Percentiles rank a stretch among this genome's conserved stretches.
These are phyloP conservation scores for Rehmannia glutinosa DNA, from an alignment of 257 asterid genomes.

Conservation along the genomic window DNA sequence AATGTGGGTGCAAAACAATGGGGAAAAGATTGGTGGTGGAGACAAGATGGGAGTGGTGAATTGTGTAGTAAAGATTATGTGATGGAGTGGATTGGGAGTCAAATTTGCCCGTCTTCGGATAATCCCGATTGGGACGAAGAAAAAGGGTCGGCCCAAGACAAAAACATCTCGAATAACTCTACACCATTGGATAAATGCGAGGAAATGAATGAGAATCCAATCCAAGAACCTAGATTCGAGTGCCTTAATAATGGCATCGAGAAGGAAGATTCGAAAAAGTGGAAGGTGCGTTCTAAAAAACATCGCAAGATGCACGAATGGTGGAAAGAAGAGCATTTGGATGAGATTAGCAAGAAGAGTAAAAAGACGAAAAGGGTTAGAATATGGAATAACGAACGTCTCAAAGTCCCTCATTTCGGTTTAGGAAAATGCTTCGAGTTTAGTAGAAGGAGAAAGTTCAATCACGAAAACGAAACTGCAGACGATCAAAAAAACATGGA, in stretches of 20 bases:
- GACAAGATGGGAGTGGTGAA: slow-evolving; percentile 90
- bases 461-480: slow-evolving; percentile 16
- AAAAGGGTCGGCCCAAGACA: slow-evolving; percentile 37
- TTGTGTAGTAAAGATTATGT: slow-evolving; percentile 88
- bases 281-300: slow-evolving; percentile 35
- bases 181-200: slow-evolving; percentile 24
- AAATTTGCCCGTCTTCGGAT: slow-evolving; percentile 45
- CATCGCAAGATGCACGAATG: slow-evolving; percentile 90
- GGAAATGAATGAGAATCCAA: slow-evolving; percentile 33
- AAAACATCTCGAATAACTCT: slow-evolving; percentile 20
- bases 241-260: slow-evolving; percentile 20
- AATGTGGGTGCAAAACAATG: slow-evolving; percentile 46
- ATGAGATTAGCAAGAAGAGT: slow-evolving; percentile 44
- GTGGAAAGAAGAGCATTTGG: slow-evolving; percentile 93
- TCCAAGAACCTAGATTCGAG: slow-evolving; percentile 29
- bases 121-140: slow-evolving; percentile 73
- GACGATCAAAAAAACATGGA: slow-evolving; percentile 41
- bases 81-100: slow-evolving; percentile 96
- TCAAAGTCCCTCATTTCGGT: slow-evolving; percentile 58
- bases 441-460: slow-evolving; percentile 24
- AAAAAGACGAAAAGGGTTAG: slow-evolving; percentile 22
- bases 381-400: slow-evolving; percentile 25
- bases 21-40: slow-evolving; percentile 99
- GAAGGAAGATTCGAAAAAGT: slow-evolving; percentile 37
- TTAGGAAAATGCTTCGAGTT: slow-evolving; percentile 54